Base-by-base conservation (phyloP, 805 yeast species). In the Ogataea naganishii region DNA sequence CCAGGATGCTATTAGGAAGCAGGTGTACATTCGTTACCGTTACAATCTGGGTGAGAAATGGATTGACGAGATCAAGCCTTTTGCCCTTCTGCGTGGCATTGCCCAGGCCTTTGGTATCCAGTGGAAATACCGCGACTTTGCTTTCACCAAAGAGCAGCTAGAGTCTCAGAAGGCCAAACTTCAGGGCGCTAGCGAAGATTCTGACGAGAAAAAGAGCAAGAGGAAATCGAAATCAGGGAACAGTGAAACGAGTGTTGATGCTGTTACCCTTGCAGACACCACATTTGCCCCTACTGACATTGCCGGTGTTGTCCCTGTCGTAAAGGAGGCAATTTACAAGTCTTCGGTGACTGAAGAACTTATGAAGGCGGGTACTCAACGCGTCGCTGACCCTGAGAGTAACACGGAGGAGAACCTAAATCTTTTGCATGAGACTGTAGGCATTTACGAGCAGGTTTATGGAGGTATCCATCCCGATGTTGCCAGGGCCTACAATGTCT, bases 21-120 rank as follows among this genome's bases (percentile, higher is more conserved):
- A 80, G 41, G 83, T 77, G 6, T 49, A 40, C 21, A 39, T 52
- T 23, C 77, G 94, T 46, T 86, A 71, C 66, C 73, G 94, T 58
- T 71, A 63, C 48, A 42, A 51, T 0, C 60, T 85, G 24, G 62
- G 75, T 1, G 51, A 46, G 0, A 53, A 62, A 29, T 79, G 84
- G 80, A 29, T 54, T 19, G 35, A 40, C 9, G 43, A 53, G 2
- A 39, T 49, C 12, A 51, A 49, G 18, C 53, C 62, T 3, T 37
- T 61, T 14, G 73, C 69, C 30, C 39, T 54, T 20, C 62, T 84
- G 44, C 75, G 88, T 58, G 81, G 78, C 41, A 64, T 86, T 39
- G 75, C 95, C 8, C 45, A 62, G 31, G 80, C 82, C 56, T 72
- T 77, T 43, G 97, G 97, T 57, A 72, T 89, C 31, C 98, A 92